Evolutionary conservation across 148 eudicot species (phyloP).

Genomic region (Talinum fruticosum): DNA sequence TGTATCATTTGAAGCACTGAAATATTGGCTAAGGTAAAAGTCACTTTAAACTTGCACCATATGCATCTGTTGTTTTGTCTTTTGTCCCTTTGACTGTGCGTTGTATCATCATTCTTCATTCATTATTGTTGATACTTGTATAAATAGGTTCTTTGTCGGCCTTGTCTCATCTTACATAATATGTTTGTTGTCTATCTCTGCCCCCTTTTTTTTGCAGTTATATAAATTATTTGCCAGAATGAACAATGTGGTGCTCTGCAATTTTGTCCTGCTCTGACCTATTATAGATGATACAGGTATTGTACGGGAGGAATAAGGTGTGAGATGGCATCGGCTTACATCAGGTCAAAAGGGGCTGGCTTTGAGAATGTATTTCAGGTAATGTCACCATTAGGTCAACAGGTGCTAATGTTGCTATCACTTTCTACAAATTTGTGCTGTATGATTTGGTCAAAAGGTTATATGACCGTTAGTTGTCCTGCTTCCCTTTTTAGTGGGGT

Average conservation of each 20-base stretch:
- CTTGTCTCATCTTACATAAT: neutral
- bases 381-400: conserved; percentile 16
- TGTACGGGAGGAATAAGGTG: conserved; percentile 99
- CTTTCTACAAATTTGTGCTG: too few species aligned
- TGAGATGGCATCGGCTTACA: conserved; percentile 98
- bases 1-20: neutral
- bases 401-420: too few species aligned
- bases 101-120: neutral
- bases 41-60: neutral
- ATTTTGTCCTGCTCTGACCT: neutral
- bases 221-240: neutral
- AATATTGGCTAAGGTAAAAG: neutral
- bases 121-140: neutral
- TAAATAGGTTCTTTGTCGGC: neutral
- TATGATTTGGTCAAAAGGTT: too few species aligned
- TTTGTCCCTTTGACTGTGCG: neutral
- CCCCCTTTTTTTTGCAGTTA: neutral
- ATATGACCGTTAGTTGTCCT: too few species aligned
- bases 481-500: neutral
- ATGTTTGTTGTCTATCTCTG: neutral
- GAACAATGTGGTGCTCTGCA: neutral
- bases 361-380: conserved; percentile 98
- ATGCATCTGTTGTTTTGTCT: neutral
- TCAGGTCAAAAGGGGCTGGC: conserved; percentile 89
- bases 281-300: conserved; percentile 52